Percentiles rank a stretch among this genome's conserved stretches.
phyloP scores from a whole-genome alignment of 2,329 filamentous ascomycete species.

The Tolypocladium amazonense region DNA sequence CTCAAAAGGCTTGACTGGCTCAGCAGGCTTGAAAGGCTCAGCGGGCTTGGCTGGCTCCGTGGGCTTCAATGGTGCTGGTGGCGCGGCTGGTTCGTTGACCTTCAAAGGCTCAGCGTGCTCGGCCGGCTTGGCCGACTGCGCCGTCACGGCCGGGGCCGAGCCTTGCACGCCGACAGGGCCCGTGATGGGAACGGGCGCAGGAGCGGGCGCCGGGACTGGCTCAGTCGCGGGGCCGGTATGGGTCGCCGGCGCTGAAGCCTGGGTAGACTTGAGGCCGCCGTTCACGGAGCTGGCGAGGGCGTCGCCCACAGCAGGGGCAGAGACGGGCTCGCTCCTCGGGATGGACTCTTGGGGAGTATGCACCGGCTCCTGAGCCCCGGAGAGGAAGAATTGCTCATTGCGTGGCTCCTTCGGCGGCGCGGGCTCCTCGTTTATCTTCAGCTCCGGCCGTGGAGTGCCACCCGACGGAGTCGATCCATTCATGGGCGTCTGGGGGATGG shows the following conservation, averaged over 20 bases:
- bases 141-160: not conserved
- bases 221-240: conserved; percentile 3
- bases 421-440: conserved; percentile 20
- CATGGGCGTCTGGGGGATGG: conserved; percentile 24
- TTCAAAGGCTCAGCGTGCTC: not conserved
- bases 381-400: conserved; percentile 14
- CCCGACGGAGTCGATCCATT: conserved; percentile 22
- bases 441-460: conserved; percentile 22
- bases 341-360: conserved; percentile 10
- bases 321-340: conserved; percentile 8
- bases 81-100: not conserved
- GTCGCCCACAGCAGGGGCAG: not conserved
- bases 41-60: not conserved
- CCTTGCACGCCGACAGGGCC: conserved; percentile 1
- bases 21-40: not conserved
- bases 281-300: conserved; percentile 6
- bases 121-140: not conserved
- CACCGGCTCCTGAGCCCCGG: conserved; percentile 12
- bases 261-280: conserved; percentile 6
- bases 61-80: not conserved
- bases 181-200: conserved; percentile 1
- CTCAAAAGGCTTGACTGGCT: not conserved
- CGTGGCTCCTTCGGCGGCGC: conserved; percentile 11
- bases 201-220: conserved; percentile 3
- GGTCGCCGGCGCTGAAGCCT: conserved; percentile 1